phyloP scores from a whole-genome alignment of 345 rosid species.

The Laguncularia racemosa region DNA sequence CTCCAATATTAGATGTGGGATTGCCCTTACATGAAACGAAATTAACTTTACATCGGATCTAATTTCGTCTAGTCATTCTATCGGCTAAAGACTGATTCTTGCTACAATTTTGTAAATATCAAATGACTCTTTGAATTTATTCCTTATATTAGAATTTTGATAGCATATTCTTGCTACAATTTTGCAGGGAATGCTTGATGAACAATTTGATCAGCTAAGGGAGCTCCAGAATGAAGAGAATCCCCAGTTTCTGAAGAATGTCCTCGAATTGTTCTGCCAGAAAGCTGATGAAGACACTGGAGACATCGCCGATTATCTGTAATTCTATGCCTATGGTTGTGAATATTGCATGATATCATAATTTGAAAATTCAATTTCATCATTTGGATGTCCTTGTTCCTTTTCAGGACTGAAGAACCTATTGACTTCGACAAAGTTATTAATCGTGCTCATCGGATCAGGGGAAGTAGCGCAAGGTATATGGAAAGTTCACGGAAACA shows the following conservation, averaged over 20 bases:
- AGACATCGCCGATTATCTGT: conserved; percentile 8
- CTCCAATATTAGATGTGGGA: too few relatives aligned
- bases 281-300: conserved; percentile 15
- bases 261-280: conserved; percentile 9
- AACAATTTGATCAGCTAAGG: conserved; percentile 9
- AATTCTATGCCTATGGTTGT: neutral
- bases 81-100: too few relatives aligned
- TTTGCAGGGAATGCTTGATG: conserved; percentile 22
- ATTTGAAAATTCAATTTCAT: neutral
- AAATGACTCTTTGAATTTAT: too few relatives aligned
- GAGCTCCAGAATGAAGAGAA: neutral
- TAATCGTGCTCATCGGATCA: conserved; percentile 5
- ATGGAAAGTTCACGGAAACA: neutral
- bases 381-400: neutral
- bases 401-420: conserved; percentile 10
- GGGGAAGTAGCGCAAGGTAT: conserved; percentile 13
- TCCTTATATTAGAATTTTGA: too few relatives aligned
- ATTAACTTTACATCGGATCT: too few relatives aligned
- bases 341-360: neutral
- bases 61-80: too few relatives aligned
- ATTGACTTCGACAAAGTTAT: conserved; percentile 14
- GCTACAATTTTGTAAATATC: too few relatives aligned
- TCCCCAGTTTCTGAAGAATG: conserved; percentile 11
- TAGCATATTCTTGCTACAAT: neutral
- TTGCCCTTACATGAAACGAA: too few relatives aligned